Conservation (phyloP, 352 stramenopile genomes). For the Plasmopara muralis region DNA sequence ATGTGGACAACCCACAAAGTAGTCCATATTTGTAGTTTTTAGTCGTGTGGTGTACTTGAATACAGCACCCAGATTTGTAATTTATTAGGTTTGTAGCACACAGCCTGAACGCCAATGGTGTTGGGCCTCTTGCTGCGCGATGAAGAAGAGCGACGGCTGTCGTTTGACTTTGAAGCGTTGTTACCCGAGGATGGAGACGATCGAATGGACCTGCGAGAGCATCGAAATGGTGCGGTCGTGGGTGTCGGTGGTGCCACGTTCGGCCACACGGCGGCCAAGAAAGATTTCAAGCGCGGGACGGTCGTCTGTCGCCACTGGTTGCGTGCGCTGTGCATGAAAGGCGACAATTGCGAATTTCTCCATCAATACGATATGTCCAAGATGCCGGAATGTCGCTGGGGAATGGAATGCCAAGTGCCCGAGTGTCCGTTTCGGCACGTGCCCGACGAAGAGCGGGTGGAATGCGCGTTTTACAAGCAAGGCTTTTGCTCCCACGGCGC, state of each 20-base stretch:
- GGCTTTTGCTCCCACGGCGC: constrained; percentile 97
- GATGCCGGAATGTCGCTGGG: constrained; percentile 96
- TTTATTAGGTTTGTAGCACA: too few relatives aligned
- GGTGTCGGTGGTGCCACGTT: constrained; percentile 37
- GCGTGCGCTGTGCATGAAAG: constrained; percentile 96
- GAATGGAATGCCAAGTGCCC: constrained; percentile 94
- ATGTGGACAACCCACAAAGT: too few relatives aligned
- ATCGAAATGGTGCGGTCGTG: constrained; percentile 28
- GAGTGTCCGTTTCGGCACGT: constrained; percentile 97
- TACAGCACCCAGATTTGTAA: too few relatives aligned
- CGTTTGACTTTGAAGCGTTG: constrained; percentile 83
- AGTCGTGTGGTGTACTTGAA: too few relatives aligned
- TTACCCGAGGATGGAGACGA: constrained; percentile 63
- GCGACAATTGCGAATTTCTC: constrained; percentile 95
- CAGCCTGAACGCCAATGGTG: constrained; percentile 29
- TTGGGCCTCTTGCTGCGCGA: constrained; percentile 71
- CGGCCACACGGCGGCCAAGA: constrained; percentile 39
- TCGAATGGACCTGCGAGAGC: constrained; percentile 30
- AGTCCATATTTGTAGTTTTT: too few relatives aligned
- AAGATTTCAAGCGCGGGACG: constrained; percentile 89
- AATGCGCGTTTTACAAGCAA: constrained; percentile 97
- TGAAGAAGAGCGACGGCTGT: constrained; percentile 64
- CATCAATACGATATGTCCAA: constrained; percentile 94
- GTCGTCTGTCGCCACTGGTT: constrained; percentile 98
- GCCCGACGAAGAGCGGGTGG: constrained; percentile 91